Conservation (phyloP, 1,139 yeast genomes). For the Candida sojae region DNA sequence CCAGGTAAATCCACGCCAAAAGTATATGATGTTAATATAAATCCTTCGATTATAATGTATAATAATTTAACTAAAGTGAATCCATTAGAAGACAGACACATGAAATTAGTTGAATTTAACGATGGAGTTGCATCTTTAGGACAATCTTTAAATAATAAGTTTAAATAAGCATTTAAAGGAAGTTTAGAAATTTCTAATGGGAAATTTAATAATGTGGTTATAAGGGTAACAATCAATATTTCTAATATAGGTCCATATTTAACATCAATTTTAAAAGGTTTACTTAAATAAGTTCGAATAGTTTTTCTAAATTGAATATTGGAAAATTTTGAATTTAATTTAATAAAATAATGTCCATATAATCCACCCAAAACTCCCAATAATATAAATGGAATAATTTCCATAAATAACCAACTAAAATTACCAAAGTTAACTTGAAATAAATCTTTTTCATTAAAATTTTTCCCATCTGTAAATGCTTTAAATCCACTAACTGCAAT, state of each 20-base stretch:
- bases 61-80: slow-evolving; percentile 37
- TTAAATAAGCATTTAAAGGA: slow-evolving; percentile 57
- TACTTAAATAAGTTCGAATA: slow-evolving; percentile 22
- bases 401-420: slow-evolving; percentile 73
- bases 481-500: slow-evolving; percentile 57
- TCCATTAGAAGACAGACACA: slow-evolving; percentile 34
- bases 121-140: slow-evolving; percentile 20
- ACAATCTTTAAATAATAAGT: slow-evolving; percentile 68
- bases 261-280: slow-evolving; percentile 14
- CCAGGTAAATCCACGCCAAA: slow-evolving; percentile 73
- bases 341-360: slow-evolving; percentile 58
- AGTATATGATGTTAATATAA: slow-evolving; percentile 59
- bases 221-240: slow-evolving; percentile 44
- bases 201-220: slow-evolving; percentile 58
- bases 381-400: slow-evolving; percentile 64
- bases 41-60: slow-evolving; percentile 54
- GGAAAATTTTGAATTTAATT: slow-evolving; percentile 41
- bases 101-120: slow-evolving; percentile 28
- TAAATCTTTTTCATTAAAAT: slow-evolving; percentile 55
- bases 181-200: slow-evolving; percentile 56
- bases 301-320: slow-evolving; percentile 19
- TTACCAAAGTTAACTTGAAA: slow-evolving; percentile 67
- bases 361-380: slow-evolving; percentile 72
- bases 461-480: slow-evolving; percentile 58
- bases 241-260: slow-evolving; percentile 41